These are phyloP conservation scores for Ogataea pini DNA, from an alignment of 805 yeast species.

Conservation along the genomic window DNA sequence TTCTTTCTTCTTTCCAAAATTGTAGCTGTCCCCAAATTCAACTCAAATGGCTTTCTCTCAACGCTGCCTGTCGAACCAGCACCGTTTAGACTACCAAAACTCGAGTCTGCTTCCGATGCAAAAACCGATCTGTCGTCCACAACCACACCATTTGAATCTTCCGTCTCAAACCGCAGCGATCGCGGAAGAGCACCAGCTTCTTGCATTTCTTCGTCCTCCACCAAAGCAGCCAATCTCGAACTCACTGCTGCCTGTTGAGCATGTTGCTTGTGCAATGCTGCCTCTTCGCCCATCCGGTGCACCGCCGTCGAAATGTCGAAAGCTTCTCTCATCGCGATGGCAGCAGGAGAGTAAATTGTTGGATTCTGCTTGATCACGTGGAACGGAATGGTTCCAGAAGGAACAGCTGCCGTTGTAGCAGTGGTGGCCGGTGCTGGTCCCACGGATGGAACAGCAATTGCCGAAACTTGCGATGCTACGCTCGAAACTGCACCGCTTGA, in stretches of 20 bases:
- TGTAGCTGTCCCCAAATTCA: slow-evolving; percentile 53
- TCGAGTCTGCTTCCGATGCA: slow-evolving; percentile 12
- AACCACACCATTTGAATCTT: slow-evolving; percentile 19
- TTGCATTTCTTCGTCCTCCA: slow-evolving; percentile 25
- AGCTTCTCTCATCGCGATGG: slow-evolving; percentile 59
- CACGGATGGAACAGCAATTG: slow-evolving; percentile 8
- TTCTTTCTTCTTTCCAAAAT: slow-evolving; percentile 48
- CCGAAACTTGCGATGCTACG: neutral
- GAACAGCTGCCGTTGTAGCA: slow-evolving; percentile 2
- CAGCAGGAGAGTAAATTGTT: slow-evolving; percentile 54
- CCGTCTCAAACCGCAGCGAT: slow-evolving; percentile 17
- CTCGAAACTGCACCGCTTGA: neutral
- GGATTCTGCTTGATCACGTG: slow-evolving; percentile 22
- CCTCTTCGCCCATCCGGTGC: slow-evolving; percentile 58
- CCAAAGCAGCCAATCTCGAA: slow-evolving; percentile 15
- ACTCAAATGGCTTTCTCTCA: slow-evolving; percentile 38
- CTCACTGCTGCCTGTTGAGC: neutral
- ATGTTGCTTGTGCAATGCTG: slow-evolving; percentile 21
- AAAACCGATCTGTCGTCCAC: slow-evolving; percentile 18
- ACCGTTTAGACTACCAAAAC: slow-evolving; percentile 3
- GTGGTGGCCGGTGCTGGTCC: slow-evolving; percentile 7
- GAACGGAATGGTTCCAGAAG: slow-evolving; percentile 20
- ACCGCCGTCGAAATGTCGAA: slow-evolving; percentile 64
- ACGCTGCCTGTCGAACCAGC: slow-evolving; percentile 4
- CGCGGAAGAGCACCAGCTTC: slow-evolving; percentile 11